phyloP scores from a whole-genome alignment of 331 rosid species.

The Telfairia occidentalis region DNA sequence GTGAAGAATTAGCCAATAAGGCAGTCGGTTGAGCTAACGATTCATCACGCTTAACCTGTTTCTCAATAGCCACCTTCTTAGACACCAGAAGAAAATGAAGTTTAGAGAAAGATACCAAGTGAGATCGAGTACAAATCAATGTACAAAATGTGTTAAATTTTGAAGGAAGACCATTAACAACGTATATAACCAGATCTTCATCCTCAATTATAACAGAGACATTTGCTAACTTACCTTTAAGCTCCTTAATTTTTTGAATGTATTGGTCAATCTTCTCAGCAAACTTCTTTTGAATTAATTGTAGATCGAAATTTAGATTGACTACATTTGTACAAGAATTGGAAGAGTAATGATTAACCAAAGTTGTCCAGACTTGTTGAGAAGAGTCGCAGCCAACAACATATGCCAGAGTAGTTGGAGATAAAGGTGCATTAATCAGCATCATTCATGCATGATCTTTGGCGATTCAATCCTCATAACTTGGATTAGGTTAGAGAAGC shows the following conservation, averaged over 20 bases:
- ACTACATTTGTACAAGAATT: too few species aligned
- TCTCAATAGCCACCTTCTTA: neutral
- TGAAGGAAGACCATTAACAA: neutral
- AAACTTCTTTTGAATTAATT: neutral
- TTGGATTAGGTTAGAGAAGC: too few species aligned
- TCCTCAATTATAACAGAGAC: neutral
- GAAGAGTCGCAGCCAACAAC: neutral
- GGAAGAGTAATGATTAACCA: neutral
- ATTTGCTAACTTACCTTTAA: neutral
- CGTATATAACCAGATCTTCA: neutral
- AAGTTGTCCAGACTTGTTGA: neutral
- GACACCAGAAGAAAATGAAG: neutral
- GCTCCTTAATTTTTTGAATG: neutral
- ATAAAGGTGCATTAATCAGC: neutral
- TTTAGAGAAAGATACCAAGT: neutral
- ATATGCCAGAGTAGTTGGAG: neutral
- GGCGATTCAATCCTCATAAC: neutral
- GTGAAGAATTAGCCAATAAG: too few species aligned
- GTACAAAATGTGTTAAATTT: neutral
- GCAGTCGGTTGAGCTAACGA: too few species aligned
- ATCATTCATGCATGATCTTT: neutral
- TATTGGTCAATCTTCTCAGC: neutral
- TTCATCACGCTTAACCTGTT: too few species aligned
- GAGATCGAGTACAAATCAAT: neutral
- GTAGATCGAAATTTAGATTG: too few species aligned